These are phyloP conservation scores for Rhizopogon salebrosus DNA, from an alignment of 768 basidiomycete genomes.

Conservation along the genomic window DNA sequence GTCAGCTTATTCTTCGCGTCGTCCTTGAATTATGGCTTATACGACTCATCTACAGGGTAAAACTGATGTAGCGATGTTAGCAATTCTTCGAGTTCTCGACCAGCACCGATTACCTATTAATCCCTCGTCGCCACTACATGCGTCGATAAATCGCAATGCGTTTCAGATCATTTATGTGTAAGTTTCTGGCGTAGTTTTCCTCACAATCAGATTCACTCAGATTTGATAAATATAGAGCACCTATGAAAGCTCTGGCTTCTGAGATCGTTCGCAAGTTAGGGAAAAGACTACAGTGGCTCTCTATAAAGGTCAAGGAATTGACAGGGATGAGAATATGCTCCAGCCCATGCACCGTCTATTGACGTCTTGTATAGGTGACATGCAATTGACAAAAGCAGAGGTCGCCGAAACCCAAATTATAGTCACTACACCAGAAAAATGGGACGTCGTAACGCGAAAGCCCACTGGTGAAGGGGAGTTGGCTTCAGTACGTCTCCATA, in stretches of 20 bases:
- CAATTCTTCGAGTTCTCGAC: conserved; percentile 81
- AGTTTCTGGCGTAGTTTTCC: conserved; percentile 15
- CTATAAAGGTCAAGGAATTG: conserved; percentile 81
- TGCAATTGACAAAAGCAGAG: conserved; percentile 93
- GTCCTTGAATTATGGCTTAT: conserved; percentile 1
- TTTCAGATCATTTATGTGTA: conserved; percentile 99
- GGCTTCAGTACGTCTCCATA: conserved; percentile 61
- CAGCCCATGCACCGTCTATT: neutral
- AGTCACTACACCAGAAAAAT: conserved; percentile 98
- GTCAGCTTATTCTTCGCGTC: conserved; percentile 42
- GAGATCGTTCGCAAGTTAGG: conserved; percentile 92
- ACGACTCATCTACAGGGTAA: conserved; percentile 63
- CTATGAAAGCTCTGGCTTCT: conserved; percentile 96
- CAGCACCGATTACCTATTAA: conserved; percentile 49
- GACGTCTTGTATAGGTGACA: conserved; percentile 54
- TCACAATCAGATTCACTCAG: neutral
- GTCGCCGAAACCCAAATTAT: conserved; percentile 96
- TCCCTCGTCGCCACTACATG: conserved; percentile 28
- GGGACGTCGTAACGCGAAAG: conserved; percentile 98
- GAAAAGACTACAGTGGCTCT: conserved; percentile 87
- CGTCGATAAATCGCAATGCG: conserved; percentile 57
- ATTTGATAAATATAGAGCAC: conserved; percentile 52
- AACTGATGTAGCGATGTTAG: conserved; percentile 96
- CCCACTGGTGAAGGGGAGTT: conserved; percentile 95
- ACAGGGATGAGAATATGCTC: conserved; percentile 52